phyloP scores from a whole-genome alignment of 306 rosid species.

The Coriaria nepalensis region DNA sequence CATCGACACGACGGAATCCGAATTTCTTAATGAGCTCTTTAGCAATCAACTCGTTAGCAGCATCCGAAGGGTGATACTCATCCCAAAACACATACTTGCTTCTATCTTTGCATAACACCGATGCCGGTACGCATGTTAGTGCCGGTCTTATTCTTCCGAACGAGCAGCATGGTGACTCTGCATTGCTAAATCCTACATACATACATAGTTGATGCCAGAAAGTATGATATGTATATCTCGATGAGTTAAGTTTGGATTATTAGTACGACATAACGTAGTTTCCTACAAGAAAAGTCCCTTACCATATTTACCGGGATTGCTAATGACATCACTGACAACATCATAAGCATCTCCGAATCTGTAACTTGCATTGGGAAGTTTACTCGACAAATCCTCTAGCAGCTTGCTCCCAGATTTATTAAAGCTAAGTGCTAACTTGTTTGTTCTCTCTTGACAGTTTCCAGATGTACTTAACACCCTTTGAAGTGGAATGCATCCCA shows the following conservation, averaged over 20 bases:
- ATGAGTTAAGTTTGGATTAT: too few species aligned
- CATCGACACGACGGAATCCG: conserved; percentile 18
- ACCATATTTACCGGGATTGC: conserved; percentile 60
- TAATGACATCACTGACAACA: conserved; percentile 56
- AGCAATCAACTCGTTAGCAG: conserved; percentile 69
- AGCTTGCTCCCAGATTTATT: conserved; percentile 46
- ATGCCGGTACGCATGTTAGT: conserved; percentile 76
- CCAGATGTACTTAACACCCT: conserved; percentile 68
- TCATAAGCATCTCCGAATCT: conserved; percentile 81
- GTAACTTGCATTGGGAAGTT: conserved; percentile 56
- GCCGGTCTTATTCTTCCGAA: conserved; percentile 77
- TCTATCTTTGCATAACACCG: conserved; percentile 67
- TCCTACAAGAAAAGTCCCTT: conserved; percentile 7
- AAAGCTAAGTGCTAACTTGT: conserved; percentile 65
- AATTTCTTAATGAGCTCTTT: conserved; percentile 80
- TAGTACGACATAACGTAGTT: background rate
- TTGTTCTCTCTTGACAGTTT: conserved; percentile 43
- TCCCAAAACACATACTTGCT: conserved; percentile 97
- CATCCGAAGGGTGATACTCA: conserved; percentile 87
- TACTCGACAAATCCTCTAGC: conserved; percentile 27
- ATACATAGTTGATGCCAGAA: background rate
- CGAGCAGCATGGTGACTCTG: conserved; percentile 83
- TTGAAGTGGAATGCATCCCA: conserved; percentile 93
- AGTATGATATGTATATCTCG: too few species aligned
- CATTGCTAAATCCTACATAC: conserved; percentile 51